These are phyloP conservation scores for Capsicum pubescens DNA, from an alignment of 257 asterid genomes.

Conservation along the genomic window DNA sequence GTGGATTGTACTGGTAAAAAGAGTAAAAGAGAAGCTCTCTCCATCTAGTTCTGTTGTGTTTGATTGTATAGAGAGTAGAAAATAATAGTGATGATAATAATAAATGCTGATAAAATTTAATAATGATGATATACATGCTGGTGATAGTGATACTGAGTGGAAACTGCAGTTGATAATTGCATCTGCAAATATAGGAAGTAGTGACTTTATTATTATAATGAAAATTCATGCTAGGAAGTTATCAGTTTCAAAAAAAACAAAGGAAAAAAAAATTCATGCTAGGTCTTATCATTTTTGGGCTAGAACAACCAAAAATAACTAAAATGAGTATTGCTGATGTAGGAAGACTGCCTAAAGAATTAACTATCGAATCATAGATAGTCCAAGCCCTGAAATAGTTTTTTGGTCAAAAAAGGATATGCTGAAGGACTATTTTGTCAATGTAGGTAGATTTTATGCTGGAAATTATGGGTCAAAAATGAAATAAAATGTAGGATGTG, in stretches of 20 bases:
- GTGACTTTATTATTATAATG: neutral
- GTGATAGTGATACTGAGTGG: neutral
- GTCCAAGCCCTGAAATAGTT: neutral
- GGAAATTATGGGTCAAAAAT: slow-evolving; percentile 1
- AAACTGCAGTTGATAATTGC: slow-evolving; percentile 12
- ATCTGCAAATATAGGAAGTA: slow-evolving; percentile 8
- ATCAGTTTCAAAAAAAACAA: too few species aligned
- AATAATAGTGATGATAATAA: slow-evolving; percentile 16
- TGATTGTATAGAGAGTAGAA: neutral
- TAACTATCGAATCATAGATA: neutral
- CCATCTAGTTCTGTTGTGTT: neutral
- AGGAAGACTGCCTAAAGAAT: neutral
- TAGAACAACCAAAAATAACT: neutral
- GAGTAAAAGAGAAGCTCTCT: neutral
- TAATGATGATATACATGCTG: neutral
- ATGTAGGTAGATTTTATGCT: slow-evolving; percentile 8
- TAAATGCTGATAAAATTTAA: neutral
- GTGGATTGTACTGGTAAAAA: neutral
- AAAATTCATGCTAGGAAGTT: neutral
- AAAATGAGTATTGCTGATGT: neutral
- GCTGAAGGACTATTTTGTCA: neutral
- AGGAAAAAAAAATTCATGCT: neutral
- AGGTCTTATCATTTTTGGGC: slow-evolving; percentile 3
- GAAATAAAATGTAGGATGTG: neutral
- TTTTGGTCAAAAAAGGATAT: slow-evolving; percentile 6